phyloP scores from a whole-genome alignment of 2,329 filamentous ascomycete species.

The Diatrype stigma region DNA sequence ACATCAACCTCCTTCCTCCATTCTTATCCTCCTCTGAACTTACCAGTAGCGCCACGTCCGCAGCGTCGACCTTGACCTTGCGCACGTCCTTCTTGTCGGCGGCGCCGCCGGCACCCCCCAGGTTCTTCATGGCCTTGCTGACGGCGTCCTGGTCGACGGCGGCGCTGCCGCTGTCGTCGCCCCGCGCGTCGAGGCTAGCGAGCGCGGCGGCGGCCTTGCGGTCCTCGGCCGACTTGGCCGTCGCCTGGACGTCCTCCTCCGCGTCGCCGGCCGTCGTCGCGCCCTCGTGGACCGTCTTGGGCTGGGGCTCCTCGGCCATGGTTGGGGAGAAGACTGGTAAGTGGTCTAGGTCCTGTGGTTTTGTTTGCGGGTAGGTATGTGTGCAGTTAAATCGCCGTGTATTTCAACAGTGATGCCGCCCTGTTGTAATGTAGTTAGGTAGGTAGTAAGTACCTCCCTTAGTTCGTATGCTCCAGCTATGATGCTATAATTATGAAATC shows the following conservation, averaged over 20 bases:
- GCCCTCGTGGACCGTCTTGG: slow-evolving; percentile 54
- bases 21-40: slow-evolving; percentile 23
- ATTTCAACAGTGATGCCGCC: background rate
- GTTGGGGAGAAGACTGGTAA: no score
- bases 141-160: slow-evolving; percentile 67
- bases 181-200: slow-evolving; percentile 59
- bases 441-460: no score
- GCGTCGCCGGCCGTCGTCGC: slow-evolving; percentile 54
- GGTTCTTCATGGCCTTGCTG: slow-evolving; percentile 65
- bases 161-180: slow-evolving; percentile 40
- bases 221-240: slow-evolving; percentile 67
- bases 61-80: slow-evolving; percentile 67
- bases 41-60: slow-evolving; percentile 67
- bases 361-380: no score
- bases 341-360: no score
- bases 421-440: no score
- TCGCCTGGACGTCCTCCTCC: slow-evolving; percentile 49
- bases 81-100: slow-evolving; percentile 35
- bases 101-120: slow-evolving; percentile 35
- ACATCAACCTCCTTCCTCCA: background rate
- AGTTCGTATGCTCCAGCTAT: no score
- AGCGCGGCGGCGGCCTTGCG: slow-evolving; percentile 73
- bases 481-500: no score
- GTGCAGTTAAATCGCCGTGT: background rate
- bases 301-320: slow-evolving; percentile 61